Percentiles rank a stretch among this genome's conserved stretches.
Evolutionary conservation across 2,329 filamentous ascomycete genomes (phyloP).

Genomic region (Lecanicillium sp.): DNA sequence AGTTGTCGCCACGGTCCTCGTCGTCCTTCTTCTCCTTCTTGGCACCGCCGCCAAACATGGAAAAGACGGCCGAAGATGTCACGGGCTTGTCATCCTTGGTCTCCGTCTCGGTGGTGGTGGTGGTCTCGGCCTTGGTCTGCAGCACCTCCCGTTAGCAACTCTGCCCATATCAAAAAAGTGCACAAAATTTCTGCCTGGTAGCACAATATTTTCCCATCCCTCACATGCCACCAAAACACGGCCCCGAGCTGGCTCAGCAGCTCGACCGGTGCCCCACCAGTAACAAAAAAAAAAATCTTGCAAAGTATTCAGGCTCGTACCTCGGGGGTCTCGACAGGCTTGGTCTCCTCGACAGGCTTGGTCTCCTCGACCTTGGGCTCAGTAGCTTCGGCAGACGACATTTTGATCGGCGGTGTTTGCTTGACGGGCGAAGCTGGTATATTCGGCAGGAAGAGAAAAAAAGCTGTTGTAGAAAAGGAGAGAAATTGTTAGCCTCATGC

Average conservation of each 20-base stretch:
- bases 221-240: background rate
- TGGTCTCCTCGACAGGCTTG: slow-evolving; percentile 38
- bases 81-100: slow-evolving; percentile 34
- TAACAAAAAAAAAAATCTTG: background rate
- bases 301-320: slow-evolving; percentile 18
- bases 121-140: background rate
- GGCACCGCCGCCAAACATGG: slow-evolving; percentile 96
- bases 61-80: slow-evolving; percentile 70
- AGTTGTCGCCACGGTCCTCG: slow-evolving; percentile 78
- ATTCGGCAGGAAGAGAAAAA: background rate
- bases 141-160: background rate
- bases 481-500: slow-evolving; percentile 5
- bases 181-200: background rate
- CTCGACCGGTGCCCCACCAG: background rate
- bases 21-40: slow-evolving; percentile 95
- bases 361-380: slow-evolving; percentile 51
- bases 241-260: too few species aligned
- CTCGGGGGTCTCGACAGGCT: slow-evolving; percentile 25
- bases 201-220: background rate
- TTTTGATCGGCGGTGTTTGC: slow-evolving; percentile 25
- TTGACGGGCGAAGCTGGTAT: background rate
- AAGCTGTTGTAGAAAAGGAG: slow-evolving; percentile 5
- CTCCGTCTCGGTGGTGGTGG: slow-evolving; percentile 17
- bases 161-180: background rate
- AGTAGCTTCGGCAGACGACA: slow-evolving; percentile 45